Percentiles rank a stretch among this genome's conserved stretches.
Evolutionary conservation across 805 yeast genomes (phyloP).

Genomic region (Pichia nanzhaoensis): DNA sequence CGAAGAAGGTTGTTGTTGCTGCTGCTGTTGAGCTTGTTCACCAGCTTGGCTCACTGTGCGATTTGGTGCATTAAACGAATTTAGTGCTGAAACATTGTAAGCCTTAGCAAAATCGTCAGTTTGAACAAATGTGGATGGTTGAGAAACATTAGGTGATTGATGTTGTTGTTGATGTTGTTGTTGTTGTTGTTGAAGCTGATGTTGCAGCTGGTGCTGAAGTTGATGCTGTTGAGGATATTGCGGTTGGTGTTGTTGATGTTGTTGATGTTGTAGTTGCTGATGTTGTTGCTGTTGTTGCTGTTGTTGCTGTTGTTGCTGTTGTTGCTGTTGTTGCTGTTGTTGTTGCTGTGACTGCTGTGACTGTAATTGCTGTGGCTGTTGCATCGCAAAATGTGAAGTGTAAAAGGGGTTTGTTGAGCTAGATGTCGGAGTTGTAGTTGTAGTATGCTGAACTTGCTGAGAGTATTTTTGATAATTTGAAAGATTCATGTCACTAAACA

Average conservation of each 20-base stretch:
- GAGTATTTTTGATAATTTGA: slow-evolving; percentile 11
- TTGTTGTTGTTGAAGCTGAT: background rate
- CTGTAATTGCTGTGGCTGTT: background rate
- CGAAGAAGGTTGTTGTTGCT: too few relatives aligned
- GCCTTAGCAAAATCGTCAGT: too few relatives aligned
- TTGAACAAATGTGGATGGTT: too few relatives aligned
- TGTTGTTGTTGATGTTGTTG: background rate
- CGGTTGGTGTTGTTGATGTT: background rate
- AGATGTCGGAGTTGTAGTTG: slow-evolving; percentile 7
- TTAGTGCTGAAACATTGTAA: too few relatives aligned
- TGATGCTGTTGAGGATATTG: too few relatives aligned
- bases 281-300: slow-evolving; percentile 5
- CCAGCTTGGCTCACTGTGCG: too few relatives aligned
- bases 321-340: background rate
- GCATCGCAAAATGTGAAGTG: background rate
- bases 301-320: slow-evolving; percentile 6
- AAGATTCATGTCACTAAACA: slow-evolving; percentile 9
- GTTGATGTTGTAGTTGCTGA: background rate
- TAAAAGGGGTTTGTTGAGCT: slow-evolving; percentile 4
- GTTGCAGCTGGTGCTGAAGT: background rate
- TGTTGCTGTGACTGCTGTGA: slow-evolving; percentile 5
- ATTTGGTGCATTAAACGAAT: too few relatives aligned
- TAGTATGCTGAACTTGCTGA: slow-evolving; percentile 12
- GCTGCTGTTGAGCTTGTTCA: too few relatives aligned
- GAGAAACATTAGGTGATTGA: too few relatives aligned